A percentile compares a stretch with the other conserved stretches of the same genome.
phyloP scores from a whole-genome alignment of 805 yeast species.

The Komagataella populi region DNA sequence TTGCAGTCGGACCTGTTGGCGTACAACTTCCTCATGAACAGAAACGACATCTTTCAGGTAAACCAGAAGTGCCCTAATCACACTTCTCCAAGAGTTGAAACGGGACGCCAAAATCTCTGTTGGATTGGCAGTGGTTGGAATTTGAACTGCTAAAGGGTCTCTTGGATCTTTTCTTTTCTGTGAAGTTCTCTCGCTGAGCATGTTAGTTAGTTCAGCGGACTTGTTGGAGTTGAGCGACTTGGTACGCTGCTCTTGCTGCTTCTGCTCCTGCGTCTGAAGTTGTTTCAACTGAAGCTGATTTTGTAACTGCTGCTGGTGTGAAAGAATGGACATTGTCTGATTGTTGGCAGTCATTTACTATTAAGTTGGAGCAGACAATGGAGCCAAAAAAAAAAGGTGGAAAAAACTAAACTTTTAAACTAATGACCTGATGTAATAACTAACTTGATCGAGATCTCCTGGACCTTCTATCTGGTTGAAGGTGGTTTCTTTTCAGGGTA shows the following conservation, averaged over 20 bases:
- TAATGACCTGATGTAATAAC: not conserved
- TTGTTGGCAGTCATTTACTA: conserved; percentile 1
- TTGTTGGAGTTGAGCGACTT: conserved; percentile 24
- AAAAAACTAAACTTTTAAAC: not conserved
- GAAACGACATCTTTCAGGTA: conserved; percentile 71
- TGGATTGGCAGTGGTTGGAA: conserved; percentile 59
- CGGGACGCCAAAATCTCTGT: conserved; percentile 78
- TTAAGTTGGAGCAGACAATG: not conserved
- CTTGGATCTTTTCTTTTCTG: conserved; percentile 22
- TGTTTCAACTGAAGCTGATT: conserved; percentile 32
- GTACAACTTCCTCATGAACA: conserved; percentile 77
- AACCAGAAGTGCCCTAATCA: conserved; percentile 58
- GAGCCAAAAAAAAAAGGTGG: not conserved
- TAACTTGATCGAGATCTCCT: not conserved
- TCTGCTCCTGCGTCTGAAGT: conserved; percentile 27
- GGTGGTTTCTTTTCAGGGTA: not conserved
- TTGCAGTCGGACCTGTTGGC: conserved; percentile 70
- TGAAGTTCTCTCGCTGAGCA: conserved; percentile 5
- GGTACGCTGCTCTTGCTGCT: conserved; percentile 21
- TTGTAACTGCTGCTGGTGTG: conserved; percentile 30
- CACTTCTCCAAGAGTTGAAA: conserved; percentile 76
- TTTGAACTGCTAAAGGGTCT: conserved; percentile 31
- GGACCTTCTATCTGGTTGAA: not conserved
- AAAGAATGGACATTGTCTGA: conserved; percentile 10
- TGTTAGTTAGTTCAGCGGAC: conserved; percentile 15